phyloP scores from a whole-genome alignment of 768 basidiomycete species.

The Tylopilus sp. region DNA sequence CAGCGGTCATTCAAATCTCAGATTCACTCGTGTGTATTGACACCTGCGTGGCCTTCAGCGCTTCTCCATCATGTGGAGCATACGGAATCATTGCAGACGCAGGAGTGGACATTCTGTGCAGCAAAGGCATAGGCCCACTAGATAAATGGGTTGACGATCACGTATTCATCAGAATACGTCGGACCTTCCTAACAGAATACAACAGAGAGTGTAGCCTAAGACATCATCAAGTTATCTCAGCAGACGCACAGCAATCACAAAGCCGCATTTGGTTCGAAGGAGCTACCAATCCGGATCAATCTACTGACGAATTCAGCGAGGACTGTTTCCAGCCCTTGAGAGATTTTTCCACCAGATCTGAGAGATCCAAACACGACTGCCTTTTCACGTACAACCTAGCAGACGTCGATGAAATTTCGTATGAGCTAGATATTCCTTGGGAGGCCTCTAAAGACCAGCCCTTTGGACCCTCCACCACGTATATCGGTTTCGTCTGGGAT shows the following conservation, averaged over 20 bases:
- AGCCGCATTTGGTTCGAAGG: neutral
- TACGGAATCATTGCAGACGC: slow-evolving; percentile 10
- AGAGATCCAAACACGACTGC: neutral
- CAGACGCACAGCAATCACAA: neutral
- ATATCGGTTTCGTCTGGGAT: slow-evolving; percentile 38
- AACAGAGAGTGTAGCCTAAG: neutral
- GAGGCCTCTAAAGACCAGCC: slow-evolving; percentile 12
- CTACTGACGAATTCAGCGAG: neutral
- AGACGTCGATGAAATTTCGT: slow-evolving; percentile 1
- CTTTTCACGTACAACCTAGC: neutral
- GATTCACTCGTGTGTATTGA: neutral
- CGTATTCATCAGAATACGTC: neutral
- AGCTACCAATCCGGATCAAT: neutral
- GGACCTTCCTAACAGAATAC: neutral
- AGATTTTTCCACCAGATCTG: neutral
- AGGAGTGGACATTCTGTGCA: neutral
- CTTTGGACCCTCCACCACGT: neutral
- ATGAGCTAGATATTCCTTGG: slow-evolving; percentile 9
- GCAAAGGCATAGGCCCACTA: no score
- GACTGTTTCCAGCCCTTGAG: neutral
- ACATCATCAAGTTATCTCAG: neutral
- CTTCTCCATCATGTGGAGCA: neutral
- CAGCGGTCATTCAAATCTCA: neutral
- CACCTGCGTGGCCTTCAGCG: neutral
- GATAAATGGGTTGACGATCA: no score